Conservation (phyloP, 108 stramenopile species). For the Cyclotella baltica region DNA sequence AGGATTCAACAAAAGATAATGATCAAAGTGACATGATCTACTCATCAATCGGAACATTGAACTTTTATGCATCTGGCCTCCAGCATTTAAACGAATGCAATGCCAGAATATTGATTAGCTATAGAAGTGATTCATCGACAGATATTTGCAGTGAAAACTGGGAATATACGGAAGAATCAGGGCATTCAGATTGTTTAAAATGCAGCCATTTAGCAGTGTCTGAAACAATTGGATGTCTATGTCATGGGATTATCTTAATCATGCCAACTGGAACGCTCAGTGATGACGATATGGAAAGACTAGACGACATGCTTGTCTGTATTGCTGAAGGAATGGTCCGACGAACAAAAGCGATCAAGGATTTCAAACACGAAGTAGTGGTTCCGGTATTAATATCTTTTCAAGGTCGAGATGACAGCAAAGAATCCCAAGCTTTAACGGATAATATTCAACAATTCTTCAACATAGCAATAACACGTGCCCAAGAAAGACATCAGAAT, state of each 20-base stretch:
- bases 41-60: constrained; percentile 3
- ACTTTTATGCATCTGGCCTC: neutral
- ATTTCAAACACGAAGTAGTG: neutral
- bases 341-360: neutral
- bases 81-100: neutral
- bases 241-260: constrained; percentile 25
- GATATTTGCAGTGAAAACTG: neutral
- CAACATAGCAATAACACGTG: constrained; percentile 10
- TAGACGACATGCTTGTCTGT: constrained; percentile 25
- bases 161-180: neutral
- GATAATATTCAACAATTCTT: constrained; percentile 27
- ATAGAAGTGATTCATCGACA: neutral
- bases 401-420: neutral
- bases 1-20: neutral
- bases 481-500: neutral
- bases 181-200: too few species aligned
- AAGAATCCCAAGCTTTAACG: neutral
- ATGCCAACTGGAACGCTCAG: neutral
- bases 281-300: neutral
- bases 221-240: constrained; percentile 18
- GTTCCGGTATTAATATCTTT: neutral
- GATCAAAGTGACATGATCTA: neutral
- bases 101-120: constrained; percentile 8
- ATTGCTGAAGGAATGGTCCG: constrained; percentile 18
- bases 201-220: constrained; percentile 20